phyloP scores from a whole-genome alignment of 768 basidiomycete genomes.

The Pluteus cervinus region DNA sequence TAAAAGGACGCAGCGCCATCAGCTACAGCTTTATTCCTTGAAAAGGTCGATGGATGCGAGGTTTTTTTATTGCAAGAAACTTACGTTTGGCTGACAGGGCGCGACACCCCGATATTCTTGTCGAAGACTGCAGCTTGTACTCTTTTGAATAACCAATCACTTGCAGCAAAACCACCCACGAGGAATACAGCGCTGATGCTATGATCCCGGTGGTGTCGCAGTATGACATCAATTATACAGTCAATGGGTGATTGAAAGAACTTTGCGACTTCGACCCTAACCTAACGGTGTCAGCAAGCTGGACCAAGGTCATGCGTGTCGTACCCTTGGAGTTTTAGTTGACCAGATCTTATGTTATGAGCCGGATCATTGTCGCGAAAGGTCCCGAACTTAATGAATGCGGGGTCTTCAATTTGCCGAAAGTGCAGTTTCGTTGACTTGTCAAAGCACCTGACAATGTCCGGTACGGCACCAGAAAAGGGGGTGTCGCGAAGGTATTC shows the following conservation, averaged over 20 bases:
- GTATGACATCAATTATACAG: constrained; percentile 8
- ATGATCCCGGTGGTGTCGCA: not conserved
- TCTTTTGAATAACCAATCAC: constrained; percentile 33
- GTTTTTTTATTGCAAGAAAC: constrained; percentile 7
- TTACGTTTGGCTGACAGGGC: constrained; percentile 39
- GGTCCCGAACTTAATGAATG: constrained; percentile 36
- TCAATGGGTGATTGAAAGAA: constrained; percentile 16
- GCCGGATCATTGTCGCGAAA: constrained; percentile 27
- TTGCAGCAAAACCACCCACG: constrained; percentile 43
- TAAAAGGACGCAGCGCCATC: constrained; percentile 15
- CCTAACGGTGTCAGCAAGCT: not conserved
- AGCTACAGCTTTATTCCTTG: constrained; percentile 14
- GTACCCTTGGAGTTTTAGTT: constrained; percentile 28
- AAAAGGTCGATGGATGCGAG: not conserved
- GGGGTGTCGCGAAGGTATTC: constrained; percentile 29
- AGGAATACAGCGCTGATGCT: constrained; percentile 25
- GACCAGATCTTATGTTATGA: constrained; percentile 31
- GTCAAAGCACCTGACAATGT: constrained; percentile 33
- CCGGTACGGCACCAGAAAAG: constrained; percentile 28
- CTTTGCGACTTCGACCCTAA: constrained; percentile 10
- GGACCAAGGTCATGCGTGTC: constrained; percentile 1
- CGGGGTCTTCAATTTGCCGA: constrained; percentile 23
- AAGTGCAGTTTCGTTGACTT: constrained; percentile 34
- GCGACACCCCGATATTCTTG: constrained; percentile 23
- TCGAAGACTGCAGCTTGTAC: constrained; percentile 24